Evolutionary conservation across 306 rosid species (phyloP), one percentile per base, ranked within the genome.

Genomic region (Medicago arabica): DNA sequence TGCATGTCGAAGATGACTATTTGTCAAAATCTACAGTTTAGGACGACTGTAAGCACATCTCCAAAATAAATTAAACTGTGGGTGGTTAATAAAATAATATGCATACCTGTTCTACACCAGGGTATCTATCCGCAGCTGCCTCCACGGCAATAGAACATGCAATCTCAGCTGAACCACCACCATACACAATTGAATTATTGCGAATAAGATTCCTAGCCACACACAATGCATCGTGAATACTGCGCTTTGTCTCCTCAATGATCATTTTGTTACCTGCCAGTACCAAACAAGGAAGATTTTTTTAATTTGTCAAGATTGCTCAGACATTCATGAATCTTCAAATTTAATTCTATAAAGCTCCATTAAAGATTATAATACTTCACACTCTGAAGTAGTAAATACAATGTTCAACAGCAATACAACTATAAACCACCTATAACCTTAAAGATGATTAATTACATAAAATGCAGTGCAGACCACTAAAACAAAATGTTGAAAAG

Each of bases 151-250:
- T 28, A 12, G 99, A 92, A 73, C 96, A 90, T 17, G 97, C 77
- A 70, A 96, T 90, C 83, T 96, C 99, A 46, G 99, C 92, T 2
- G 99, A 88, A 44, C 98, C 99, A 79, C 99, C 98, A n/a, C 99
- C 99, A 38, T 96, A 96, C 34, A 96, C 98, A 54, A 96, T 92
- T 68, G 97, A 90, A 55, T 96, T 96, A 86, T 96, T 96, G 86
- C 97, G 90, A 40, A 96, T 96, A 75, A 96, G 97, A 89, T 96
- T 96, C 85, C 99, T 90, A 46, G 99, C 96, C 64, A 96, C 99
- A 59, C 99, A 96, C 67, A 96, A 72, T 72, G 98, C 96, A 89
- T 96, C 98, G 0, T 92, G 99, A 81, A 96, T 53, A 78, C 98
- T 96, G 60, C 99, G 97, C 78, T 96, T 96, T 64, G 99, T 96